Conservation (phyloP, 768 basidiomycete genomes). For the Boletus reticuloceps region DNA sequence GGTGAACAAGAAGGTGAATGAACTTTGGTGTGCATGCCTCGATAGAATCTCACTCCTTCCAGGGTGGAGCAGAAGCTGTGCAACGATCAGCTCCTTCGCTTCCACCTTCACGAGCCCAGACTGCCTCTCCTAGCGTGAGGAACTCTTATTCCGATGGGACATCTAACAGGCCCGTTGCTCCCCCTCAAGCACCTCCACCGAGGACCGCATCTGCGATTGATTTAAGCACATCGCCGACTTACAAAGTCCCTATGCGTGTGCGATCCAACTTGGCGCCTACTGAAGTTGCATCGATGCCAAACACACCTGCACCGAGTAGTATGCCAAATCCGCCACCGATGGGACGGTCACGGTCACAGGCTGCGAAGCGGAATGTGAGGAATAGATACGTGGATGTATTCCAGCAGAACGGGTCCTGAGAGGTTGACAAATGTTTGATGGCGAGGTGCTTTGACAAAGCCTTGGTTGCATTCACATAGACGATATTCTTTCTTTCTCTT, state of each 20-base stretch:
- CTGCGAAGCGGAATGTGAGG: slow-evolving; percentile 72
- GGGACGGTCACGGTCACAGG: slow-evolving; percentile 50
- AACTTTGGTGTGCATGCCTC: not conserved
- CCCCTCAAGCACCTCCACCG: slow-evolving; percentile 21
- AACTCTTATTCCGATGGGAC: slow-evolving; percentile 35
- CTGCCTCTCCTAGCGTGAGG: slow-evolving; percentile 70
- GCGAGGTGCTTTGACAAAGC: not conserved
- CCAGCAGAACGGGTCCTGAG: slow-evolving; percentile 45
- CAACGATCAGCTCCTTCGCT: slow-evolving; percentile 59
- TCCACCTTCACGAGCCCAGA: slow-evolving; percentile 83
- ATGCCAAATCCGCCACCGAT: slow-evolving; percentile 36
- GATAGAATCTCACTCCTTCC: not conserved
- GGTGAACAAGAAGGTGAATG: slow-evolving; percentile 87
- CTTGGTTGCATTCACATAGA: not conserved
- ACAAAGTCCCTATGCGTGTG: slow-evolving; percentile 51
- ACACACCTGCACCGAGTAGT: slow-evolving; percentile 26
- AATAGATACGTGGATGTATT: slow-evolving; percentile 92
- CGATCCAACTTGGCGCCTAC: slow-evolving; percentile 65
- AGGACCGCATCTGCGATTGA: slow-evolving; percentile 68
- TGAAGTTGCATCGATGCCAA: slow-evolving; percentile 35
- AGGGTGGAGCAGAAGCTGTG: slow-evolving; percentile 57
- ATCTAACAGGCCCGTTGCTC: slow-evolving; percentile 13
- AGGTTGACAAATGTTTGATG: no score
- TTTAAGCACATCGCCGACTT: slow-evolving; percentile 49
- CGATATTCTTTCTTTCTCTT: slow-evolving; percentile 4